Evolutionary conservation across 352 stramenopile species (phyloP), one percentile per base, ranked within the genome.

Genomic region (Globisporangium lucens): DNA sequence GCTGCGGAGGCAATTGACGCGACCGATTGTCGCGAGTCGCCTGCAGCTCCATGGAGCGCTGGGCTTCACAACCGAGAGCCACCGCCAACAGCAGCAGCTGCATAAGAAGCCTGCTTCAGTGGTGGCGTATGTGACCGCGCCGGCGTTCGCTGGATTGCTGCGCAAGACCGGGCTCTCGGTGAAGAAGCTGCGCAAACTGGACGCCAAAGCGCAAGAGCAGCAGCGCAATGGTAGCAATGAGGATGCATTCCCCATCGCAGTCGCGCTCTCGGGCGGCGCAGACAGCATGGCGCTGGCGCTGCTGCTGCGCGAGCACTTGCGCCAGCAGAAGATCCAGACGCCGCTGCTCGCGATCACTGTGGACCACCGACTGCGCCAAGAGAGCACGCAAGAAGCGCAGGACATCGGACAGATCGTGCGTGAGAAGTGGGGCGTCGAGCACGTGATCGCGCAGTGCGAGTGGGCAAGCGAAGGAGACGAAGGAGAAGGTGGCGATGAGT

Each of bases 261-360:
- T 94, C 24, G 88, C 85, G 27, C 63, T 92, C 22, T 96, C 88
- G 0, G 88, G 88, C 13, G 88, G 88, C 7, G 85, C 80, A 2
- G 88, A 96, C 67, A 94, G 86, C 63, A 91, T 94, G 80, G 84
- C 88, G 29, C 65, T 96, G 58, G 83, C 87, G 74, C 77, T 94
- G 52, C 61, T 96, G 47, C 74, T 96, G 15, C 78, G 71, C 10
- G 83, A 94, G 61, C 85, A 87, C 60, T 46, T 95, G 15, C 66
- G 75, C 12, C n/a, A 66, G 7, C 75, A 81, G 12, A 29, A 66
- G 38, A 80, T 93, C 43, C 63, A 75, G 35, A 90, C 82, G 10
- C 80, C 83, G 47, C 78, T 96, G 10, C 68, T 96, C 22, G 88
- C 85, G 7, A 83, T 96, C 67, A 94, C 84, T 15, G 81, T 96